phyloP scores from a whole-genome alignment of 768 basidiomycete genomes.

The Collybia nuda region DNA sequence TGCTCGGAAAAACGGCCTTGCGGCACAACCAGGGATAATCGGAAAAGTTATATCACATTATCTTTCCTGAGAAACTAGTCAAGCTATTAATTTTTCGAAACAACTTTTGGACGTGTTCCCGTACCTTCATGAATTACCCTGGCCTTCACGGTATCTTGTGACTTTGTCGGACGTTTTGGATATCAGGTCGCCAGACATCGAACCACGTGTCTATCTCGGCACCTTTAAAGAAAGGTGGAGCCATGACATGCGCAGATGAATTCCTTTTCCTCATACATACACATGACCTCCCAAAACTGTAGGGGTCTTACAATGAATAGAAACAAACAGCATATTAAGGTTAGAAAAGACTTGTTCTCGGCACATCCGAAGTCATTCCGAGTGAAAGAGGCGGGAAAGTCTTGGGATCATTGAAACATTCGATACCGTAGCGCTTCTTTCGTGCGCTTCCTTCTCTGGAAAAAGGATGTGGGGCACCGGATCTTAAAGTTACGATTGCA shows the following conservation, averaged over 20 bases:
- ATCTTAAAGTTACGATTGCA: no score
- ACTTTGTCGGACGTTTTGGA: slow-evolving; percentile 5
- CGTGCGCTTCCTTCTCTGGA: no score
- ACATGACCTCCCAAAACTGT: no score
- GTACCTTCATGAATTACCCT: not conserved
- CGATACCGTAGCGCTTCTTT: slow-evolving; percentile 10
- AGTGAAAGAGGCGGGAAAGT: not conserved
- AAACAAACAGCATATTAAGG: not conserved
- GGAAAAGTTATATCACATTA: not conserved
- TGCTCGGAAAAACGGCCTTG: slow-evolving; percentile 2
- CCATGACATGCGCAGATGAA: no score
- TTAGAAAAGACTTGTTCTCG: not conserved
- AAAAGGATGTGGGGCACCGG: no score
- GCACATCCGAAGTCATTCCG: slow-evolving; percentile 13
- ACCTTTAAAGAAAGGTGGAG: no score
- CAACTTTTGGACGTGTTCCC: no score
- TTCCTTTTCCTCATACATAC: no score
- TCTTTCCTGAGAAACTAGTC: no score
- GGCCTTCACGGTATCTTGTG: slow-evolving; percentile 1
- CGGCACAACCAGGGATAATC: not conserved
- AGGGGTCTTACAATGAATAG: not conserved
- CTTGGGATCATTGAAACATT: not conserved
- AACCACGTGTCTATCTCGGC: no score
- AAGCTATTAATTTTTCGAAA: no score
- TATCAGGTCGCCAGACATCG: not conserved